These are phyloP conservation scores for Phytophthora agathidicida DNA, from an alignment of 352 stramenopile genomes.

Conservation along the genomic window DNA sequence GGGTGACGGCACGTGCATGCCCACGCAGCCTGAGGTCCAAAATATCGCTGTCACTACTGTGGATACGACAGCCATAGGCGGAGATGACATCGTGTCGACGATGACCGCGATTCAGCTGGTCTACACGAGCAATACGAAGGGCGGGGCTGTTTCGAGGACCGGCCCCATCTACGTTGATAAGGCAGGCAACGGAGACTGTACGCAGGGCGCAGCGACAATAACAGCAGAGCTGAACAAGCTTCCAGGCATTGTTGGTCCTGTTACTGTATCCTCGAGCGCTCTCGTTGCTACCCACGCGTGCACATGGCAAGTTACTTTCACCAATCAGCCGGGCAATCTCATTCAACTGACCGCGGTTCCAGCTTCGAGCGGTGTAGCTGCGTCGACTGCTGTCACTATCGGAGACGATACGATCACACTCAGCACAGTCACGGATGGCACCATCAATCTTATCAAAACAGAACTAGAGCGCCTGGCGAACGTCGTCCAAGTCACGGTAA, in stretches of 20 bases:
- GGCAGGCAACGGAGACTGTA: slow-evolving; percentile 75
- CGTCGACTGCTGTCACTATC: slow-evolving; percentile 50
- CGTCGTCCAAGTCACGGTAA: slow-evolving; percentile 91
- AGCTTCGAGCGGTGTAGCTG: slow-evolving; percentile 36
- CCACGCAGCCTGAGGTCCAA: slow-evolving; percentile 85
- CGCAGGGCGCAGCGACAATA: slow-evolving; percentile 63
- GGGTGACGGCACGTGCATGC: slow-evolving; percentile 65
- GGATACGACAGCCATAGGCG: slow-evolving; percentile 90
- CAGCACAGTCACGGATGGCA: slow-evolving; percentile 72
- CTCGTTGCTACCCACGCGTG: slow-evolving; percentile 71
- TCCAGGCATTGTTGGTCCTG: slow-evolving; percentile 39
- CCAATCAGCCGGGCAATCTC: slow-evolving; percentile 87
- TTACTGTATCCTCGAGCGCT: slow-evolving; percentile 58
- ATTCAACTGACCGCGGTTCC: slow-evolving; percentile 74
- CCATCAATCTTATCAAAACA: slow-evolving; percentile 94
- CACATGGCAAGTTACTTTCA: slow-evolving; percentile 92
- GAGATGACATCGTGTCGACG: slow-evolving; percentile 89
- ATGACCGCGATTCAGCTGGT: slow-evolving; percentile 87
- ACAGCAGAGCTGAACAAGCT: slow-evolving; percentile 55
- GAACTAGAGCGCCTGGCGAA: slow-evolving; percentile 93
- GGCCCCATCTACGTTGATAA: slow-evolving; percentile 85
- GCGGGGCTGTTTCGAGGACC: slow-evolving; percentile 61
- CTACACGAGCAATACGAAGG: slow-evolving; percentile 80
- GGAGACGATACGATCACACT: slow-evolving; percentile 88
- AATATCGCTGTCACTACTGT: slow-evolving; percentile 89